phyloP scores from a whole-genome alignment of 2,329 filamentous ascomycete genomes.

The Myriangium duriaei region DNA sequence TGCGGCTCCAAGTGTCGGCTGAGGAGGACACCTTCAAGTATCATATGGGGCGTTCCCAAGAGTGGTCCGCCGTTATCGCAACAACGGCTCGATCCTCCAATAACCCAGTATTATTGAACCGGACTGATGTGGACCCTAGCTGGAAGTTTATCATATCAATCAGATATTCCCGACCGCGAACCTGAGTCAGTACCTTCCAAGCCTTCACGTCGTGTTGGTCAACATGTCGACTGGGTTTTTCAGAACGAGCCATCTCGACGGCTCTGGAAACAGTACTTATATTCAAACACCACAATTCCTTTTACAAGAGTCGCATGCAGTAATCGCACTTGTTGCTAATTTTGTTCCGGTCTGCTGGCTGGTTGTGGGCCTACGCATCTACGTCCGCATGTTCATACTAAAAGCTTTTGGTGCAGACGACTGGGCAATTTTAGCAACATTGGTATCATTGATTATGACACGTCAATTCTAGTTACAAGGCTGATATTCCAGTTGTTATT shows the following conservation, averaged over 20 bases:
- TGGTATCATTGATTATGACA: conserved; percentile 10
- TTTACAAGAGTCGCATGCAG: not conserved
- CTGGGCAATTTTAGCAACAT: conserved; percentile 5
- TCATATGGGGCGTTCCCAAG: too few relatives aligned
- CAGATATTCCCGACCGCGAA: too few relatives aligned
- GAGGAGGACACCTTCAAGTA: too few relatives aligned
- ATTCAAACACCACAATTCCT: not conserved
- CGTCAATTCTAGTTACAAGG: too few relatives aligned
- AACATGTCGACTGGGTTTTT: not conserved
- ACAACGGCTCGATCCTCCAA: too few relatives aligned
- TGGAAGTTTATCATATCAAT: too few relatives aligned
- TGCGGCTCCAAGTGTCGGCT: too few relatives aligned
- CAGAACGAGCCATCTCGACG: not conserved
- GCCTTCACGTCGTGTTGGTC: too few relatives aligned
- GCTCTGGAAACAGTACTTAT: not conserved
- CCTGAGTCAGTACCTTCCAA: too few relatives aligned
- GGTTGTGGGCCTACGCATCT: conserved; percentile 8
- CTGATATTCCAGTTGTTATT: conserved; percentile 7
- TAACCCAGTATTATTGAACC: too few relatives aligned
- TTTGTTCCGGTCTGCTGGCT: conserved; percentile 7
- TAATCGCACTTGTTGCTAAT: not conserved
- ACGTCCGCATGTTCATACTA: conserved; percentile 9
- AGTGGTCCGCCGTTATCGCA: too few relatives aligned
- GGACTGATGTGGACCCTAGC: too few relatives aligned
- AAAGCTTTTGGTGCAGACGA: conserved; percentile 11